These are phyloP conservation scores for Fragaria iinumae DNA, from an alignment of 306 rosid species.

Conservation along the genomic window DNA sequence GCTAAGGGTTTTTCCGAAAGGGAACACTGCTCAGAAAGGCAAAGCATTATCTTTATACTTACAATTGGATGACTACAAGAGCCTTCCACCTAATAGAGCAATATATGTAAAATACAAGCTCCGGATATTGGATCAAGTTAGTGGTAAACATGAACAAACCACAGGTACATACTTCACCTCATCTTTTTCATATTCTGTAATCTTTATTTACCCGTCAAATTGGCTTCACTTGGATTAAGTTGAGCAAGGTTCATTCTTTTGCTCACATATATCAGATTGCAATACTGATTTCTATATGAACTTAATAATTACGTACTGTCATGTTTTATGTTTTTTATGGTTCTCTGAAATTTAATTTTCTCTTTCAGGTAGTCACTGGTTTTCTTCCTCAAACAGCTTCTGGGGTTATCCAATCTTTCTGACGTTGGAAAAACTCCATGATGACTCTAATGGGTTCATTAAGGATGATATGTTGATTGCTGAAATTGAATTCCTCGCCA, in stretches of 20 bases:
- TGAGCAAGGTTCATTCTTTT: not conserved
- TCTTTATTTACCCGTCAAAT: not conserved
- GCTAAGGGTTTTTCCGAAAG: not conserved
- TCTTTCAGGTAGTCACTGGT: slow-evolving; percentile 1
- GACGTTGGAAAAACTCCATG: not conserved
- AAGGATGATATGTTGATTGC: not conserved
- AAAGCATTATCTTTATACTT: not conserved
- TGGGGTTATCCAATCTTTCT: not conserved
- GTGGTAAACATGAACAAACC: not conserved
- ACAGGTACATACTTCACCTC: not conserved
- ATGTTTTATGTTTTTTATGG: not conserved
- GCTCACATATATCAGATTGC: not conserved
- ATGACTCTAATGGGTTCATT: not conserved
- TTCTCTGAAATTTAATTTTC: not conserved
- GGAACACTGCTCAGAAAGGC: not conserved
- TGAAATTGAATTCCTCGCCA: not conserved
- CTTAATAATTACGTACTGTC: too few relatives aligned
- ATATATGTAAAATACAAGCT: not conserved
- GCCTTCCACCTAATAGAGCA: not conserved
- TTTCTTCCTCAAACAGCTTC: not conserved
- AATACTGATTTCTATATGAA: too few relatives aligned
- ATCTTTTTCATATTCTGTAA: not conserved
- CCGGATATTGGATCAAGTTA: slow-evolving; percentile 4
- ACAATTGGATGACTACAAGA: not conserved
- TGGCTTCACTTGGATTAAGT: not conserved